Base-by-base conservation (phyloP, 2,329 filamentous ascomycete genomes). In the Aspergillus sp. region DNA sequence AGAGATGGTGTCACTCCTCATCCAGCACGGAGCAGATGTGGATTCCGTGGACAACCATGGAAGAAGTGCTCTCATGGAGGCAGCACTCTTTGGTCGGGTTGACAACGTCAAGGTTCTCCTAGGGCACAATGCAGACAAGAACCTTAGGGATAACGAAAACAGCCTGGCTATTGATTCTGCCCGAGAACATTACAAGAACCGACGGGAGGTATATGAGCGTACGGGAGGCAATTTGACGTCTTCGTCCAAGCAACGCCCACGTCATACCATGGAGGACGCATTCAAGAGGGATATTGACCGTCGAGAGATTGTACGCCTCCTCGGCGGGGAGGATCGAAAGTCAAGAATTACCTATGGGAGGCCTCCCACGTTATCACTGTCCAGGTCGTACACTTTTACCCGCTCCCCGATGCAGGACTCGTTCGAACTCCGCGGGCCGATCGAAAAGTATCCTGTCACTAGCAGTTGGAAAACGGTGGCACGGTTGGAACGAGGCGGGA, bases 21-120 rank as follows among this genome's bases (percentile, higher is more conserved):
- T 62, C n/a, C 12, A 57, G 14, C 33, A 56, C 23, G 35, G 41
- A 15, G 51, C 51, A 31, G 47, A 59, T 6, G 41, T 59, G 35
- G 56, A 60, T 39, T 24, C 54, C 1, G 23, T 44, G n/a, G 27
- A 59, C 23, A 53, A 56, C 27, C 1, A 31, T 24, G 51, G 54
- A 46, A 24, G 54, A n/a, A 59, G 15, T 17, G 40, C 60, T 14
- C 47, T 62, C 6, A 62, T 62, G 54, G 57, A 60, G 44, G 57
- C 54, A 40, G 46, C 54, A 1, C 55, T 58, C 6, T 62, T 19
- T 17, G 57, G 57, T 40, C 9, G 50, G 15, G 8, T 53, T 3
- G 57, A 60, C 5, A 62, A 51, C 43, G 48, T 51, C 19, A 59
- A 57, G 47, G n/a, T 58, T 53, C 60, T 62, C 23, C 55, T 62